Evolutionary conservation across 2,329 filamentous ascomycete species (phyloP).

Genomic region (Ophiosphaerella narmari): DNA sequence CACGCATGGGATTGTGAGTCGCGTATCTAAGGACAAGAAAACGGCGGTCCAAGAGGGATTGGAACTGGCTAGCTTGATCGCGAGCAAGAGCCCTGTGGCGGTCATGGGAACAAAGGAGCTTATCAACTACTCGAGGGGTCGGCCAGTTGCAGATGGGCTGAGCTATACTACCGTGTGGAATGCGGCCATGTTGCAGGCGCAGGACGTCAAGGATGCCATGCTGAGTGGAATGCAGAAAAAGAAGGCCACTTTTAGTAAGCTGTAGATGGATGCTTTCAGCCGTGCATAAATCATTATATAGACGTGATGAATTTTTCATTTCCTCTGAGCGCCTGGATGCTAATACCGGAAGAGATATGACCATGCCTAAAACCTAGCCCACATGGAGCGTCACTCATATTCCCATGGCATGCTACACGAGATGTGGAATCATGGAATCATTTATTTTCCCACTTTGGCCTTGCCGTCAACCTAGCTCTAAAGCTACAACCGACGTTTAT

Average conservation of each 20-base stretch:
- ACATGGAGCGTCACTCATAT: slow-evolving; percentile 41
- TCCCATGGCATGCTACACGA: slow-evolving; percentile 47
- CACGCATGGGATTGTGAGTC: slow-evolving; percentile 70
- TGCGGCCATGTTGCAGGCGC: slow-evolving; percentile 76
- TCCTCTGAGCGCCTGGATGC: slow-evolving; percentile 50
- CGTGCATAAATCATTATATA: slow-evolving; percentile 12
- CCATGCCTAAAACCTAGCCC: slow-evolving; percentile 42
- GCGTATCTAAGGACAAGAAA: slow-evolving; percentile 64
- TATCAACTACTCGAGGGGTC: slow-evolving; percentile 79
- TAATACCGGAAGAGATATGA: slow-evolving; percentile 45
- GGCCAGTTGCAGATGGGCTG: slow-evolving; percentile 75
- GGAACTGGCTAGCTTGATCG: slow-evolving; percentile 67
- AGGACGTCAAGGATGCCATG: slow-evolving; percentile 75
- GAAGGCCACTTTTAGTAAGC: slow-evolving; percentile 82
- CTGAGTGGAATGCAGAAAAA: slow-evolving; percentile 77
- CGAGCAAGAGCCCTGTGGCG: slow-evolving; percentile 83
- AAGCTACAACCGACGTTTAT: slow-evolving; percentile 31
- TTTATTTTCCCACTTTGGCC: slow-evolving; percentile 40
- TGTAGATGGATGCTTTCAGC: slow-evolving; percentile 53
- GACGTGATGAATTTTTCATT: slow-evolving; percentile 50
- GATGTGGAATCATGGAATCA: slow-evolving; percentile 42
- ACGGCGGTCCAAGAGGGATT: slow-evolving; percentile 63
- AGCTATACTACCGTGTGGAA: slow-evolving; percentile 91
- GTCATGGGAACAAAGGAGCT: slow-evolving; percentile 88
- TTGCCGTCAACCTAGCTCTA: slow-evolving; percentile 23